These are phyloP conservation scores for Termitomyces eurrhizus DNA, from an alignment of 768 basidiomycete species.

Conservation along the genomic window DNA sequence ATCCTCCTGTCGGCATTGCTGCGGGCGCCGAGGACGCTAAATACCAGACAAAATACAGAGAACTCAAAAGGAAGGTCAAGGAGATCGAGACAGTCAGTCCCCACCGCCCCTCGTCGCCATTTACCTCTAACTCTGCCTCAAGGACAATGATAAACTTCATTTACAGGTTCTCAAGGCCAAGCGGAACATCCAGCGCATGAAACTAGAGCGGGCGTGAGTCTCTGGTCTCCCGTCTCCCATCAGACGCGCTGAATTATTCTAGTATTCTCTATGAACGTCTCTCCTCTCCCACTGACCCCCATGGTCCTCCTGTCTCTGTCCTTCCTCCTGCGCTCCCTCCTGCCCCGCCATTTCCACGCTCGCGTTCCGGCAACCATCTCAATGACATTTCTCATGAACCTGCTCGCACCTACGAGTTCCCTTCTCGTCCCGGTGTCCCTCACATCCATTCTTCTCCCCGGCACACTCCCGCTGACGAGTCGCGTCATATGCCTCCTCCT, in stretches of 20 bases:
- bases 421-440: slow-evolving; percentile 18
- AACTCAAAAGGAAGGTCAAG: slow-evolving; percentile 82
- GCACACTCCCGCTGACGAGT: slow-evolving; percentile 37
- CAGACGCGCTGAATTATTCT: slow-evolving; percentile 15
- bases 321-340: slow-evolving; percentile 2
- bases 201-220: slow-evolving; percentile 84
- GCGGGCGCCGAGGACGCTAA: slow-evolving; percentile 83
- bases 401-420: slow-evolving; percentile 35
- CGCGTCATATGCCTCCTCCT: slow-evolving; percentile 47
- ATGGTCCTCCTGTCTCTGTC: slow-evolving; percentile 13
- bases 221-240: slow-evolving; percentile 15
- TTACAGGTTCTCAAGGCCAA: slow-evolving; percentile 78
- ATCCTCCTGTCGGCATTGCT: slow-evolving; percentile 57
- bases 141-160: slow-evolving; percentile 90
- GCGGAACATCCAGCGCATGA: slow-evolving; percentile 81
- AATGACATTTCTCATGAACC: slow-evolving; percentile 26
- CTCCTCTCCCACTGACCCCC: slow-evolving; percentile 51
- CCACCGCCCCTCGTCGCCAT: slow-evolving; percentile 5
- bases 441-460: slow-evolving; percentile 33
- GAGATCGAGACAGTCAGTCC: slow-evolving; percentile 75
- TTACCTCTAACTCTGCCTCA: slow-evolving; percentile 17
- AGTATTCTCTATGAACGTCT: slow-evolving; percentile 77
- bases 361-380: slow-evolving; percentile 12
- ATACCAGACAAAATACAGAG: slow-evolving; percentile 86
- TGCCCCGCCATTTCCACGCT: slow-evolving; percentile 31